Evolutionary conservation across 495 filamentous ascomycete species (phyloP), one percentile per base, ranked within the genome.

Genomic region (Usnea hakonensis): DNA sequence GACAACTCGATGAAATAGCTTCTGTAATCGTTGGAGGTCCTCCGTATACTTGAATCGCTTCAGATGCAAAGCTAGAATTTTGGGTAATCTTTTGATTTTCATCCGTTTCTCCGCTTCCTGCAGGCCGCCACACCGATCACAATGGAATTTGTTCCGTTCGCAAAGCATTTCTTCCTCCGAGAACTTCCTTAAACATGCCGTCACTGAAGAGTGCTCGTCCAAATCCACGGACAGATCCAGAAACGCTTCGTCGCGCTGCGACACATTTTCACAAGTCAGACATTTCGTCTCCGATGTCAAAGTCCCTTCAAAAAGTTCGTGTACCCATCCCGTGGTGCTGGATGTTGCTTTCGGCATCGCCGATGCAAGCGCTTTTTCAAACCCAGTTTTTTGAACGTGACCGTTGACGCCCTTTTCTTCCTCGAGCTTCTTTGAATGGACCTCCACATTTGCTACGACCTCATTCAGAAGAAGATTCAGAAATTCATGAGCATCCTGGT

Each of bases 31-130:
- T 65, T 91, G 91, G 62, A 94, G 81, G 69, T 97, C 92, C 68
- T 97, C 94, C 21, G 92, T 95, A 68, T 96, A 97, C 75, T 98
- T 97, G 79, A 98, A 98, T 57, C 94, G 81, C 70, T 98, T 98
- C 60, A 98, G 75, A 68, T 98, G 95, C 57, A 98, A 75, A 11
- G 94, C 91, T 60, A 98, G 73, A 43, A 98, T 91, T 67, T 88
- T 90, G 1, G 94, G 94, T 64, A 97, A 76, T 60, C 90, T 85
- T 75, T 98, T 98, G 64, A 98, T 91, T 79, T 98, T 98, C 94
- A 98, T 98, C 17, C 94, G 83, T 78, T 98, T 98, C 71, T 97
- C 94, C 0, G 94, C 94, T 75, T 98, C 94, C 75, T 98, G 95
- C 26, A 98, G 77, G 6, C 95, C 95, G 54, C 95, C 94, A 65